A percentile compares a stretch with the other conserved stretches of the same genome.
phyloP scores from a whole-genome alignment of 202 grass and related monocot genomes.

The Schoenoplectus triqueter region DNA sequence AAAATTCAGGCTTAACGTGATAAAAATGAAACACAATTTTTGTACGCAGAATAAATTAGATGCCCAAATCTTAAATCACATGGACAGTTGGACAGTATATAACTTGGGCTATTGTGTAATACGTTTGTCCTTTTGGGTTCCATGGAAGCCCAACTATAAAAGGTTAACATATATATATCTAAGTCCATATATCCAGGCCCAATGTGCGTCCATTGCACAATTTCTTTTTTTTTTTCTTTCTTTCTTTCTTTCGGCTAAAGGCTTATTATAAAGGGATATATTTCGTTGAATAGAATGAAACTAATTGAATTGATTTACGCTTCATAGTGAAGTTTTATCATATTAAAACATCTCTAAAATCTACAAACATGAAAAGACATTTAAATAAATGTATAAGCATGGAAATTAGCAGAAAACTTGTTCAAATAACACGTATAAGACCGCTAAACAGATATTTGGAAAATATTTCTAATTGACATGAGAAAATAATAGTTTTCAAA shows the following conservation, averaged over 20 bases:
- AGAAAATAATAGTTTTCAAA: too few species aligned
- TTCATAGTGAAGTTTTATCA: too few species aligned
- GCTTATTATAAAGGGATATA: background rate
- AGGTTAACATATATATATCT: background rate
- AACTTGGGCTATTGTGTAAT: background rate
- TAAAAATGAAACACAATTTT: background rate
- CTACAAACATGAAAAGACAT: too few species aligned
- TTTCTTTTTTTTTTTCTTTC: too few species aligned
- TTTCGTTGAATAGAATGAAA: background rate
- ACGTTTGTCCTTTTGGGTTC: background rate
- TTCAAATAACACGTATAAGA: too few species aligned
- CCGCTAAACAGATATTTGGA: too few species aligned
- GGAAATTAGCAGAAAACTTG: too few species aligned
- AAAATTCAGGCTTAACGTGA: background rate
- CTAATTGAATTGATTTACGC: background rate
- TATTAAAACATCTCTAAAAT: too few species aligned
- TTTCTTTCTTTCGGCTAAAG: background rate
- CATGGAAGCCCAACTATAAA: background rate
- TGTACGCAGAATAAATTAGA: background rate
- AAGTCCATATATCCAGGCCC: background rate
- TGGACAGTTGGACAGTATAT: background rate
- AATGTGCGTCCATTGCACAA: background rate
- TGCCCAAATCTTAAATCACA: background rate
- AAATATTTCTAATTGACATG: too few species aligned
- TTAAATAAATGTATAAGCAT: too few species aligned